These are phyloP conservation scores for Sphagnum contortum DNA, from an alignment of 225 moss, liverwort and hornwort genomes.

Conservation along the genomic window DNA sequence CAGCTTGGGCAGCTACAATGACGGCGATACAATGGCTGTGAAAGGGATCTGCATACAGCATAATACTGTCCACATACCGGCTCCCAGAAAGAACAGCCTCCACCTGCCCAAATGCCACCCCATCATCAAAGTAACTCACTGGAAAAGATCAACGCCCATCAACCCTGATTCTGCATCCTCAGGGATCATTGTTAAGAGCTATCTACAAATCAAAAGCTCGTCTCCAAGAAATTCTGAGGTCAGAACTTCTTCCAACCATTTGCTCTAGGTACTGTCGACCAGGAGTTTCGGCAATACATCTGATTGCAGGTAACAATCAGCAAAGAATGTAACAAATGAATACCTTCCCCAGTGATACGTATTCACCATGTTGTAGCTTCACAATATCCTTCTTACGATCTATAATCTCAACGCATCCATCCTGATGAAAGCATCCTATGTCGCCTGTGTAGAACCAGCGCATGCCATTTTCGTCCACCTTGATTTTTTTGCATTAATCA, in stretches of 20 bases:
- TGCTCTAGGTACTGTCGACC: too few species aligned
- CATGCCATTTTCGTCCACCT: conserved; percentile 69
- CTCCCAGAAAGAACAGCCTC: conserved; percentile 71
- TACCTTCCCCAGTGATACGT: conserved; percentile 94
- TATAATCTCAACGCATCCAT: conserved; percentile 87
- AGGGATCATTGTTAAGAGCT: not conserved
- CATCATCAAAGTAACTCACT: conserved; percentile 1
- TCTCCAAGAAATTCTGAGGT: not conserved
- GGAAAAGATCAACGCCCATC: not conserved
- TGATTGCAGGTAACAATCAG: not conserved
- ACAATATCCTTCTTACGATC: conserved; percentile 99
- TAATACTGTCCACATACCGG: conserved; percentile 70
- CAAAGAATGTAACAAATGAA: not conserved
- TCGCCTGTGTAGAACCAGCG: conserved; percentile 97
- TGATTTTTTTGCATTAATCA: not conserved
- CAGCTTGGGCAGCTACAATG: conserved; percentile 54
- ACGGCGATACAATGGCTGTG: conserved; percentile 77
- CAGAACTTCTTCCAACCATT: too few species aligned
- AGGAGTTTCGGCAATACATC: not conserved
- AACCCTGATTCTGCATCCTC: not conserved
- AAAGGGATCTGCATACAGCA: conserved; percentile 81
- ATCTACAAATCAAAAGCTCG: not conserved
- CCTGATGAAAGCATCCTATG: conserved; percentile 71
- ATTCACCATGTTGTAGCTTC: conserved; percentile 93
- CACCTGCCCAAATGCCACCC: conserved; percentile 43